Evolutionary conservation across 2,329 filamentous ascomycete species (phyloP).

Genomic region (Verticillium tricorpus): DNA sequence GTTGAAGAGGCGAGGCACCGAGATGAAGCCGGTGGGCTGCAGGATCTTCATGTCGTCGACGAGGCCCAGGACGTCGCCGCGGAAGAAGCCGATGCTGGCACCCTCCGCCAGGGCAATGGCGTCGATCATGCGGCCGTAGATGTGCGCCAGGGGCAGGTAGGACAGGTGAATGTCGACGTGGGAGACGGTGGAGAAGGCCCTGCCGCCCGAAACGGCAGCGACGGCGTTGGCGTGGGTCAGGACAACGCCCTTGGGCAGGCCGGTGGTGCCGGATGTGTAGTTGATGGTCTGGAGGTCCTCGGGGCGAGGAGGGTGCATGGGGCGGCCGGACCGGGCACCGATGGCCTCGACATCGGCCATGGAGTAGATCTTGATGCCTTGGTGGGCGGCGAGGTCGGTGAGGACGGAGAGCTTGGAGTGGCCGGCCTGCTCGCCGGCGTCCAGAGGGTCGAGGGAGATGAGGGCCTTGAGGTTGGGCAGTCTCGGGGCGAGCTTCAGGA

Average conservation of each 20-base stretch:
- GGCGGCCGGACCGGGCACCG: conserved; percentile 64
- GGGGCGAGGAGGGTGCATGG: conserved; percentile 66
- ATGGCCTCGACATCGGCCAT: conserved; percentile 78
- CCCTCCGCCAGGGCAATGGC: conserved; percentile 69
- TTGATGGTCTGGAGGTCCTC: conserved; percentile 85
- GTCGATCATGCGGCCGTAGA: conserved; percentile 83
- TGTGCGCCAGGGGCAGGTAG: conserved; percentile 91
- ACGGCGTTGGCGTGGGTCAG: conserved; percentile 80
- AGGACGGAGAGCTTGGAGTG: conserved; percentile 77
- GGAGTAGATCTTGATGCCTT: conserved; percentile 74
- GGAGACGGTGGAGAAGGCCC: conserved; percentile 47
- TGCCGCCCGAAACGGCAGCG: conserved; percentile 60
- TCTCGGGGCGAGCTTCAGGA: conserved; percentile 74
- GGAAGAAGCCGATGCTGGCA: conserved; percentile 82
- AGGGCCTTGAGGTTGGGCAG: conserved; percentile 82
- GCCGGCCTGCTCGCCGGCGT: conserved; percentile 70
- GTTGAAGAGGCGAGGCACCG: conserved; percentile 88
- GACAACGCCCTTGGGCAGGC: conserved; percentile 76
- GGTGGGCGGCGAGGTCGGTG: conserved; percentile 66
- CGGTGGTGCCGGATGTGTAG: conserved; percentile 84
- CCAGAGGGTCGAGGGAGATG: conserved; percentile 78
- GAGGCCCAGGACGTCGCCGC: conserved; percentile 80
- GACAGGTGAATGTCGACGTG: conserved; percentile 66
- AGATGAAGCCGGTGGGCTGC: conserved; percentile 76
- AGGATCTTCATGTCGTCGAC: conserved; percentile 89